Evolutionary conservation across 192 early-diverging fungal species (phyloP), one percentile per base, ranked within the genome.

Genomic region (Linnemannia exigua): DNA sequence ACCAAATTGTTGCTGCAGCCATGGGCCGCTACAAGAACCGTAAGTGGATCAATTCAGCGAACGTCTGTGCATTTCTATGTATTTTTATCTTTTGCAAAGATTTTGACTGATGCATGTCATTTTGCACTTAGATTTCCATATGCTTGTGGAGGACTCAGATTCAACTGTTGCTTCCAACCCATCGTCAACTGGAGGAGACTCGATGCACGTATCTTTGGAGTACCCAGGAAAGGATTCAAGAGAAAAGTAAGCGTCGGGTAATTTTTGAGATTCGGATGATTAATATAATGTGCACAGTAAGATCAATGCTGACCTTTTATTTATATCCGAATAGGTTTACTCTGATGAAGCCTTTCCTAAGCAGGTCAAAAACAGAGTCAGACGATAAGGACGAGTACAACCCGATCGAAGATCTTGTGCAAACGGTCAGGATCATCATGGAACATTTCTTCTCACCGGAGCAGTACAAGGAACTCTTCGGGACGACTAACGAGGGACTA

Each of bases 371-470:
- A 28, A 68, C 82, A 47, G 88, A 88, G 35, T 79, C 82, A 28
- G 89, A 91, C 41, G 91, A 91, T 50, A 90, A 88, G 73, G 91
- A 95, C 77, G 96, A 97, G 81, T 98, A 96, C 79, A 89, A 94
- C 86, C 98, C 98, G 5, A 89, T 96, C 12, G 90, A 90, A n/a
- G 97, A 99, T 72, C 79, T 99, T 12, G 89, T 96, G 51, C 77
- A 87, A 14, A 97, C 97, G 0, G 91, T 93, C 37, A 88, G 89
- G 37, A 80, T 90, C 20, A 95, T 98, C n/a, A 92, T 92, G 33
- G 88, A 89, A 44, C 87, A 95, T 54, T 96, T 87, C 51, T 88
- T 95, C 7, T 79, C 91, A 15, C 80, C 88, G 12, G 81, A 89
- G 22, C 70, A 90, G 38, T 84, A 90, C 74, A 71, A 81, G 17